Conservation (phyloP, 805 yeast genomes). For the Yueomyces sp. region DNA sequence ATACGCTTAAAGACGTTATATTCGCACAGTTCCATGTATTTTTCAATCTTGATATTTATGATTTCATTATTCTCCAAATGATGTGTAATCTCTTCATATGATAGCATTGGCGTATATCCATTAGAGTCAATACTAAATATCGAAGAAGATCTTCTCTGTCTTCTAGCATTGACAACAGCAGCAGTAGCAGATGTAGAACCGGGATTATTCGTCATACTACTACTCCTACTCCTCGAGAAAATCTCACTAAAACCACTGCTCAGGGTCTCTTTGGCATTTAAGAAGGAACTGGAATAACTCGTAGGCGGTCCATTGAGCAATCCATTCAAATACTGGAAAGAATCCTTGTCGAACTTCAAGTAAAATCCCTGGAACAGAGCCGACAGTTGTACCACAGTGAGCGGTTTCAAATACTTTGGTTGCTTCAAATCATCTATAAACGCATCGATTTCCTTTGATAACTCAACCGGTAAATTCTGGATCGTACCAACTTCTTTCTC, state of each 20-base stretch:
- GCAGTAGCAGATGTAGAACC: neutral
- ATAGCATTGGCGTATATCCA: conserved; percentile 11
- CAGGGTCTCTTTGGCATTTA: conserved; percentile 18
- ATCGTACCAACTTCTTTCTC: conserved; percentile 9
- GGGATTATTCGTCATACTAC: conserved; percentile 10
- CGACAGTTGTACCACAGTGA: conserved; percentile 17
- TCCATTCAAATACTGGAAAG: conserved; percentile 14
- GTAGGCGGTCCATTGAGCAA: neutral
- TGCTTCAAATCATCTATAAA: conserved; percentile 23
- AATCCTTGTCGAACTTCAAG: conserved; percentile 17
- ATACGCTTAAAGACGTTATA: conserved; percentile 16
- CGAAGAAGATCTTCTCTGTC: conserved; percentile 21
- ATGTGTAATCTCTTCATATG: conserved; percentile 20
- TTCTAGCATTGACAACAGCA: conserved; percentile 1
- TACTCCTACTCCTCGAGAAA: conserved; percentile 23
- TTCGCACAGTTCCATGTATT: conserved; percentile 21
- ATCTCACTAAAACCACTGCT: conserved; percentile 25
- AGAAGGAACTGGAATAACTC: conserved; percentile 4
- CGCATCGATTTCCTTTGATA: conserved; percentile 13
- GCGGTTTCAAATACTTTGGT: conserved; percentile 22
- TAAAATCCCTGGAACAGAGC: conserved; percentile 21
- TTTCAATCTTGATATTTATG: conserved; percentile 16
- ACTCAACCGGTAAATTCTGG: conserved; percentile 15
- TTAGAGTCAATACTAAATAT: conserved; percentile 15
- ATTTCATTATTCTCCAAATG: conserved; percentile 16